phyloP scores from a whole-genome alignment of 2,329 filamentous ascomycete genomes.

The Ilyonectria robusta region DNA sequence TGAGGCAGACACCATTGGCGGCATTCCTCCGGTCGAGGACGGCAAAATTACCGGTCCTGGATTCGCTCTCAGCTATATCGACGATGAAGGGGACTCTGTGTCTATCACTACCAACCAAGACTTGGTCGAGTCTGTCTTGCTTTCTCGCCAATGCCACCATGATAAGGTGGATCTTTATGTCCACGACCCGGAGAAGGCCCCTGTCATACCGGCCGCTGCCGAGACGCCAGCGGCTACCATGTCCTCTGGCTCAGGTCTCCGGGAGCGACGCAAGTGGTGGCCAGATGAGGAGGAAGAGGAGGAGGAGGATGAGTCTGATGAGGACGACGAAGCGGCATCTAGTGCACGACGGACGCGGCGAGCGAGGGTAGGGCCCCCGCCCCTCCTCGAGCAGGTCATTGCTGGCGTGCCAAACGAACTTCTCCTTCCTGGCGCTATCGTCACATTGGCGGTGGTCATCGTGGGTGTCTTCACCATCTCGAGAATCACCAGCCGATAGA shows the following conservation, averaged over 20 bases:
- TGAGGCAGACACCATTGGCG: constrained; percentile 88
- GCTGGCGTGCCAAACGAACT: constrained; percentile 94
- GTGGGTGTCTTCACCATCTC: constrained; percentile 92
- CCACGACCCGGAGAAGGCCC: constrained; percentile 92
- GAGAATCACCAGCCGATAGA: constrained; percentile 71
- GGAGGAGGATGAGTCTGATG: constrained; percentile 65
- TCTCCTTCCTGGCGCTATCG: constrained; percentile 92
- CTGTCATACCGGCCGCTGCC: constrained; percentile 70
- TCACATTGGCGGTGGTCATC: constrained; percentile 95
- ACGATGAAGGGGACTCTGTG: constrained; percentile 96
- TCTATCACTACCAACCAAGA: constrained; percentile 98
- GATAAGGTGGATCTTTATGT: constrained; percentile 99
- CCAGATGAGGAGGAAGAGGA: constrained; percentile 70
- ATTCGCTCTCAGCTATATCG: constrained; percentile 94
- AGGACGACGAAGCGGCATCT: constrained; percentile 64
- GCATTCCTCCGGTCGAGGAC: constrained; percentile 82
- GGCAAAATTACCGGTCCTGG: constrained; percentile 83
- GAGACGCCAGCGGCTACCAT: constrained; percentile 63
- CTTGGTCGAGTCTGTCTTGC: constrained; percentile 87
- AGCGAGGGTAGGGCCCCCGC: constrained; percentile 54
- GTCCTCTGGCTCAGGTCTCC: constrained; percentile 62
- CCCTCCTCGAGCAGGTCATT: constrained; percentile 83
- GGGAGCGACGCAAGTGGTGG: constrained; percentile 71
- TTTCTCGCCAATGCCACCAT: constrained; percentile 81
- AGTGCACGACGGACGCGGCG: constrained; percentile 62